Evolutionary conservation across 2,329 filamentous ascomycete genomes (phyloP).

Genomic region (Incumbomyces lentus): DNA sequence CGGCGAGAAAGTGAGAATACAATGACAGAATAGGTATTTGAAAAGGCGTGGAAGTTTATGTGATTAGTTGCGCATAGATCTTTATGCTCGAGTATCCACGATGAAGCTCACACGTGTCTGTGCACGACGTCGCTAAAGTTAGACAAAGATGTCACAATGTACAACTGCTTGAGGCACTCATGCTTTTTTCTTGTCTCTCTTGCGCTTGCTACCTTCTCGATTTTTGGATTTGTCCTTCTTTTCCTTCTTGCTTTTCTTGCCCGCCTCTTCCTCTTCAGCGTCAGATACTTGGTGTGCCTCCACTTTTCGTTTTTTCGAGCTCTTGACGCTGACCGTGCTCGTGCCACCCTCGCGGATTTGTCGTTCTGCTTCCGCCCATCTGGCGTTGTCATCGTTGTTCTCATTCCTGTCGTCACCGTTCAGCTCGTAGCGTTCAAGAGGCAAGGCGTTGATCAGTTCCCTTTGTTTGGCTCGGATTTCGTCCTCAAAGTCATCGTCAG

Average conservation of each 20-base stretch:
- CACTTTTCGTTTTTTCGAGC: slow-evolving; percentile 63
- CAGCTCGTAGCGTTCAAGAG: slow-evolving; percentile 65
- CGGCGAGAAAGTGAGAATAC: too few relatives aligned
- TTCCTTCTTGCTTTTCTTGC: slow-evolving; percentile 35
- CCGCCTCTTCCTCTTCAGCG: slow-evolving; percentile 18
- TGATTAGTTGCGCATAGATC: too few relatives aligned
- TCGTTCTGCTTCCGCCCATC: slow-evolving; percentile 59
- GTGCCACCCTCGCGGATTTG: slow-evolving; percentile 54
- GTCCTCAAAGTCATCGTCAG: slow-evolving; percentile 62
- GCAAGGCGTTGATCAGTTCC: slow-evolving; percentile 80
- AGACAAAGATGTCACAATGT: too few relatives aligned
- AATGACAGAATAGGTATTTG: too few relatives aligned
- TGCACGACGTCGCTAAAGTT: too few relatives aligned
- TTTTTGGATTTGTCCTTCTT: slow-evolving; percentile 34
- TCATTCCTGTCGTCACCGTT: slow-evolving; percentile 28
- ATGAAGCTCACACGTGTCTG: too few relatives aligned
- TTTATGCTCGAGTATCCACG: too few relatives aligned
- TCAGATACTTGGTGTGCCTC: slow-evolving; percentile 43
- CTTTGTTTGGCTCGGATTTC: slow-evolving; percentile 69
- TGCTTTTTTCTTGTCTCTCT: slow-evolving; percentile 11
- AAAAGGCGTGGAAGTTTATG: too few relatives aligned
- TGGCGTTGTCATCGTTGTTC: slow-evolving; percentile 35
- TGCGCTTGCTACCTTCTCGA: slow-evolving; percentile 22
- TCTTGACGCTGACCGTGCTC: slow-evolving; percentile 70
- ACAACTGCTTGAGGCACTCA: background rate